Percentiles rank a stretch among this genome's conserved stretches.
phyloP scores from a whole-genome alignment of 2,329 filamentous ascomycete genomes.

The Dothistroma pini region DNA sequence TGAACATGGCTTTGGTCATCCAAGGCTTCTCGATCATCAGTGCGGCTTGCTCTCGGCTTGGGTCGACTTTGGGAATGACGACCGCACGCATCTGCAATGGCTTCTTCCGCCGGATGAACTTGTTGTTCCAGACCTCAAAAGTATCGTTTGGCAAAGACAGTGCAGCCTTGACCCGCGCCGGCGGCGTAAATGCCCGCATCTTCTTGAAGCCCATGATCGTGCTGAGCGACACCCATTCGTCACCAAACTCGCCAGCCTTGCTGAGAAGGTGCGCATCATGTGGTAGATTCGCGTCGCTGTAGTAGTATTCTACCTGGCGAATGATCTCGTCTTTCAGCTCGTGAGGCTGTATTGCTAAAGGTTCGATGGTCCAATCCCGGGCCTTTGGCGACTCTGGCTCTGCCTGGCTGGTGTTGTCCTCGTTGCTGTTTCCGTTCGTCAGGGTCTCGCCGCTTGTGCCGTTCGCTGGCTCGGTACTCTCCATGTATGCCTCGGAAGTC shows the following conservation, averaged over 20 bases:
- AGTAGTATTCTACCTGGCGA: constrained; percentile 48
- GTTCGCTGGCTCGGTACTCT: background rate
- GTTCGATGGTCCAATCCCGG: background rate
- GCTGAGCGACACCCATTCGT: constrained; percentile 42
- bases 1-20: constrained; percentile 42
- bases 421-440: background rate
- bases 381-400: background rate
- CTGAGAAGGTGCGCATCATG: constrained; percentile 43
- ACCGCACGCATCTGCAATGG: constrained; percentile 32
- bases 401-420: background rate
- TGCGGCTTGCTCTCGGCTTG: constrained; percentile 30
- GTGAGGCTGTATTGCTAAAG: constrained; percentile 8
- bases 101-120: constrained; percentile 42
- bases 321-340: constrained; percentile 27
- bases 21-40: constrained; percentile 31
- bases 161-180: constrained; percentile 37
- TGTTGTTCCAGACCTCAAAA: constrained; percentile 42
- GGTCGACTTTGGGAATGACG: constrained; percentile 27
- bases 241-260: constrained; percentile 39
- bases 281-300: constrained; percentile 47
- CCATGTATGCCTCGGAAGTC: background rate
- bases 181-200: constrained; percentile 46
- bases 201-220: constrained; percentile 44
- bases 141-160: constrained; percentile 40
- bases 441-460: background rate